Evolutionary conservation across 345 rosid species (phyloP), one percentile per base, ranked within the genome.

Genomic region (Eucalyptus curtisii): DNA sequence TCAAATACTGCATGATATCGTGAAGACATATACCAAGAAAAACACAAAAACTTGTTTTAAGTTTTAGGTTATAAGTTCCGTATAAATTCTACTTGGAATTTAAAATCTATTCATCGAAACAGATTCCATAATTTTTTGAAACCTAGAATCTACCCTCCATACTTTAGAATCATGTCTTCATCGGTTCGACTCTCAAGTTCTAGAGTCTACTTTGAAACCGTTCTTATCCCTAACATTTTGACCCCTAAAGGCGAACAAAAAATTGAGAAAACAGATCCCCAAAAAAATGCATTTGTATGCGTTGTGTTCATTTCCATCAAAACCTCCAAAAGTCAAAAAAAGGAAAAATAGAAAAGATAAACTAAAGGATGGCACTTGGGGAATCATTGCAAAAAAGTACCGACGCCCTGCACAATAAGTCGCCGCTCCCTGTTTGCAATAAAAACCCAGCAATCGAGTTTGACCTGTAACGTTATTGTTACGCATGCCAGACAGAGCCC

Each of bases 401-500:
- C 13, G 47, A 20, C 27, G 87, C 45, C 7, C 64, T 20, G 87
- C 61, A 31, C 30, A 25, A 37, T 40, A 6, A 37, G 44, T 86
- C 53, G 61, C 64, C 61, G 42, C 61, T 16, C 45, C 31, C 61
- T 52, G 87, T 42, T 33, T 13, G 87, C 40, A 86, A 86, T 86
- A 52, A 85, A 30, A 86, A 42, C 84, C 45, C 10, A 31, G 87
- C 87, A 86, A 86, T 86, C 84, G 64, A 86, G 87, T 86, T 86
- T 50, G 44, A 37, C 27, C 31, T n/a, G 14, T 11, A 31, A 87
- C 84, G 57, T 57, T 57, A 10, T 87, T 79, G 20, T 79, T 71
- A 87, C 85, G 89, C 89, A 87, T 49, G 89, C 89, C 89, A 13
- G 89, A 87, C 89, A 87, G 86, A 19, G 17, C 9, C 89, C 31